Base-by-base conservation (phyloP, 148 eudicot species). In the Hydrangea macrophylla region DNA sequence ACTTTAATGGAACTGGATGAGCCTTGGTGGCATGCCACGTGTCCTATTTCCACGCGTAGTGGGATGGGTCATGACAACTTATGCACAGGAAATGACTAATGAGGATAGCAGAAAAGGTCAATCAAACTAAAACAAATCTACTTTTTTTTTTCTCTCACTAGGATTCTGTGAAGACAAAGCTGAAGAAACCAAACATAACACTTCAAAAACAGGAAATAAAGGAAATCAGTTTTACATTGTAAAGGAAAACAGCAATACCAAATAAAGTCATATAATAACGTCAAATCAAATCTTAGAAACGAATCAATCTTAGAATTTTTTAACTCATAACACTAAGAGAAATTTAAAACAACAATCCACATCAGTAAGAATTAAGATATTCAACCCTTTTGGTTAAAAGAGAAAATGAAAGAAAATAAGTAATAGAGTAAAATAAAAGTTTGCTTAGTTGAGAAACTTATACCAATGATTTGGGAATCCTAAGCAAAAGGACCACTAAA, bases 141-240 rank as follows among this genome's bases (percentile, higher is more conserved):
- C 67, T 71, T 69, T 73, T 63, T 37, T 59, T 33, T n/a, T 37
- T n/a, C 25, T 58, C 58, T 59, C 55, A 60, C 58, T 55, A 51
- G 84, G 80, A 85, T 85, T 81, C 84, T 75, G 55, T 30, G 58
- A n/a, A 70, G 75, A 83, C 81, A 80, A 78, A 78, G 69, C 60
- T 81, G 76, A 69, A 75, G 18, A 62, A 74, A 69, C 76, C 74
- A 83, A 76, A 71, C 72, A 77, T 62, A 86, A 79, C 42, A 83
- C 71, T 86, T 86, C 92, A 86, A 86, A 84, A 81, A 62, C 70
- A 76, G 70, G 64, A 71, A 78, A 79, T 65, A 73, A 82, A 67
- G 76, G 59, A 53, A 39, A 68, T 67, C 76, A 73, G 80, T 79
- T 77, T 64, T 67, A 31, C 70, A 61, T 62, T 69, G 69, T 75